phyloP scores from a whole-genome alignment of 768 basidiomycete species.

The Arthromyces matolae region DNA sequence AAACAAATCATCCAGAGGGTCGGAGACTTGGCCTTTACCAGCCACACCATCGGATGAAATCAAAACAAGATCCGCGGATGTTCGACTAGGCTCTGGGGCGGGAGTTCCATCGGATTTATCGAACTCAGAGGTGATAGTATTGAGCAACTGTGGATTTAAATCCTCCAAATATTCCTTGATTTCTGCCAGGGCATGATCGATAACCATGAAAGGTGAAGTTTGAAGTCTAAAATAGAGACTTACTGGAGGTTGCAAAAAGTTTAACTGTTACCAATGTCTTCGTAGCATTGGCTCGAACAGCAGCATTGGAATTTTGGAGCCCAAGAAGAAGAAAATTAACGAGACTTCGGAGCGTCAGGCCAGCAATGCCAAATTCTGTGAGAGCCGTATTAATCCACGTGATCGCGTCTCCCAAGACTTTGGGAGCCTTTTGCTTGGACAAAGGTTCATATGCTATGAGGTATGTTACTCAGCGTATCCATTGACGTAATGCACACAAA shows the following conservation, averaged over 20 bases:
- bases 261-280: slow-evolving; percentile 89
- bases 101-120: slow-evolving; percentile 82
- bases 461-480: slow-evolving; percentile 7
- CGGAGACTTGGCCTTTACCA: slow-evolving; percentile 36
- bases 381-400: slow-evolving; percentile 85
- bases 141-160: slow-evolving; percentile 87
- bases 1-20: slow-evolving; percentile 91
- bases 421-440: slow-evolving; percentile 94
- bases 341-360: slow-evolving; percentile 74
- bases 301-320: slow-evolving; percentile 90
- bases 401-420: slow-evolving; percentile 89
- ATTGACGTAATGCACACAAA: not conserved
- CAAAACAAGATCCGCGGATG: slow-evolving; percentile 70
- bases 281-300: slow-evolving; percentile 90
- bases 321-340: slow-evolving; percentile 89
- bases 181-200: slow-evolving; percentile 39
- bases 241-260: slow-evolving; percentile 87
- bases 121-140: slow-evolving; percentile 88
- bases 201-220: too few species aligned
- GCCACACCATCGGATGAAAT: slow-evolving; percentile 38
- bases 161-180: slow-evolving; percentile 92
- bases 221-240: too few species aligned
- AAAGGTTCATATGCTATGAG: slow-evolving; percentile 84
- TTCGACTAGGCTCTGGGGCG: slow-evolving; percentile 74
- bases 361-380: slow-evolving; percentile 87